These are phyloP conservation scores for Setaria italica DNA, from an alignment of 202 grass and related monocot species.

Conservation along the genomic window DNA sequence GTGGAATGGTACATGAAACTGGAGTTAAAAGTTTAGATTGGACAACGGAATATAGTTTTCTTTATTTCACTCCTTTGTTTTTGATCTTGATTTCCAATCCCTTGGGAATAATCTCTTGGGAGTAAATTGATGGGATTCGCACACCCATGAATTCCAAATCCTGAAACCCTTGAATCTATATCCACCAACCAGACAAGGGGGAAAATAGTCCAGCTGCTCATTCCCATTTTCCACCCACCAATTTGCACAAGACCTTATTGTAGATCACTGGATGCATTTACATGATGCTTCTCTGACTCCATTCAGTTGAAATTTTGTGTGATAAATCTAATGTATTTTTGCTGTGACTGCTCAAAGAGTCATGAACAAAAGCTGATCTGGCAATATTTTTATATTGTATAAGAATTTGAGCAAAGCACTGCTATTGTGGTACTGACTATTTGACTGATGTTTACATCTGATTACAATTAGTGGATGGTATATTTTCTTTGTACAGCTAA, in stretches of 20 bases:
- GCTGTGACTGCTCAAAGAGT: neutral
- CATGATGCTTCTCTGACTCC: neutral
- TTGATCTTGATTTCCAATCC: neutral
- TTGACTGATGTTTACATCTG: neutral
- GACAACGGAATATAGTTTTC: neutral
- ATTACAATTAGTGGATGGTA: neutral
- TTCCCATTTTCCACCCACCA: constrained; percentile 12
- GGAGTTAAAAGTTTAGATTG: neutral
- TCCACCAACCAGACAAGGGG: neutral
- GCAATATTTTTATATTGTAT: neutral
- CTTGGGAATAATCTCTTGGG: neutral
- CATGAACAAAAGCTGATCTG: neutral
- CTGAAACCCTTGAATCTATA: neutral
- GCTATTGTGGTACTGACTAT: neutral
- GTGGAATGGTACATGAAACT: neutral
- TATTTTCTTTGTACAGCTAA: neutral
- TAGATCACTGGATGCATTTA: constrained; percentile 25
- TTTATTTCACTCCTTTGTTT: neutral
- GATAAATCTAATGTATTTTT: constrained; percentile 10
- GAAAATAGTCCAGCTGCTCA: neutral
- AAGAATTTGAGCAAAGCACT: constrained; percentile 23
- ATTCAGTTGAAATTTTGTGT: constrained; percentile 3
- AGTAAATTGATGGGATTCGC: constrained; percentile 17
- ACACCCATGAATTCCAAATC: neutral
- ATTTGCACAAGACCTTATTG: constrained; percentile 6